Percentiles rank a stretch among this genome's conserved stretches.
phyloP scores from a whole-genome alignment of 2,329 filamentous ascomycete genomes.

The Pseudogymnoascus sp. region DNA sequence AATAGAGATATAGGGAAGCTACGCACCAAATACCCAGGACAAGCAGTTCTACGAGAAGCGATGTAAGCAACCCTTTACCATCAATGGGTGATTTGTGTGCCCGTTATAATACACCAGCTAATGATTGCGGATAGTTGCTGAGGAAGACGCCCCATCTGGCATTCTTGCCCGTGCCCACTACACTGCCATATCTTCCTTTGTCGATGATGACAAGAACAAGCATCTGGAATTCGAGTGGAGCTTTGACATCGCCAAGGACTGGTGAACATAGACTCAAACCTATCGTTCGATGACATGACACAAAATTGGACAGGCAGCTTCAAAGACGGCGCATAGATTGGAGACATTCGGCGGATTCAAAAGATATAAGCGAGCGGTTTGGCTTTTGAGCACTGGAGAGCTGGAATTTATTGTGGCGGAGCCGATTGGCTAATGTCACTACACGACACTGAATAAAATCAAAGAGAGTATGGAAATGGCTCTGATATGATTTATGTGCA shows the following conservation, averaged over 20 bases:
- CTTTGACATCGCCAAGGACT: conserved; percentile 95
- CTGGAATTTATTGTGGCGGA: neutral
- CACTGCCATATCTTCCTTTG: conserved; percentile 78
- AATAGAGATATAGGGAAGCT: conserved; percentile 59
- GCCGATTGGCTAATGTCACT: neutral
- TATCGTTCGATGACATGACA: neutral
- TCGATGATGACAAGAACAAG: conserved; percentile 87
- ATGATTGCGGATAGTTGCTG: conserved; percentile 53
- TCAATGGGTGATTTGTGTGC: neutral
- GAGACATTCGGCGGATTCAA: neutral
- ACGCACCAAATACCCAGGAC: conserved; percentile 84
- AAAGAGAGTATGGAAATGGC: neutral
- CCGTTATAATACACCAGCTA: conserved; percentile 1
- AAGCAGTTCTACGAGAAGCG: conserved; percentile 81
- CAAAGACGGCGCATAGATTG: neutral
- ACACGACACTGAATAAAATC: neutral
- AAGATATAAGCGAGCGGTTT: neutral
- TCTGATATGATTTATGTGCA: neutral
- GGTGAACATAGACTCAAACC: conserved; percentile 43
- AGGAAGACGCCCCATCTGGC: conserved; percentile 85
- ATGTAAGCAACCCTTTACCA: conserved; percentile 51
- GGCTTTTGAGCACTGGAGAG: conserved; percentile 1
- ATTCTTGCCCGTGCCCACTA: conserved; percentile 89
- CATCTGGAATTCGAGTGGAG: conserved; percentile 93
- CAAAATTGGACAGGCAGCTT: neutral